phyloP scores from a whole-genome alignment of 2,329 filamentous ascomycete species.

The Diplodia corticola region DNA sequence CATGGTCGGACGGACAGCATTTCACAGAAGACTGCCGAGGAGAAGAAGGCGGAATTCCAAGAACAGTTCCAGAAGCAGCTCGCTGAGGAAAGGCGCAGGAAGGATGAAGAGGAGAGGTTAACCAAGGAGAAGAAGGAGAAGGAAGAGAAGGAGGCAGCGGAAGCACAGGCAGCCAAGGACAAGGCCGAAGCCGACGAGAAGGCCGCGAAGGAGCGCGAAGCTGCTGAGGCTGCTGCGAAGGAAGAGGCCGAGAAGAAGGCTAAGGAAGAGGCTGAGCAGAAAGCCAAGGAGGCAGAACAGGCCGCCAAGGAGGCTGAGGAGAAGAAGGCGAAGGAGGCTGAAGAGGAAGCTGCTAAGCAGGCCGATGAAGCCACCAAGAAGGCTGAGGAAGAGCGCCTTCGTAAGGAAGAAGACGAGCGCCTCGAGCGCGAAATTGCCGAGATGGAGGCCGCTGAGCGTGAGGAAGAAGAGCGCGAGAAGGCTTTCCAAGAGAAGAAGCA shows the following conservation, averaged over 20 bases:
- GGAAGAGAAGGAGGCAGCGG: conserved; percentile 50
- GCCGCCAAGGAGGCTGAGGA: conserved; percentile 30
- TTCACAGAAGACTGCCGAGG: conserved; percentile 69
- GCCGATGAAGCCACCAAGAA: conserved; percentile 25
- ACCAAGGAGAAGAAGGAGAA: conserved; percentile 47
- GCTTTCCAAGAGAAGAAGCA: conserved; percentile 72
- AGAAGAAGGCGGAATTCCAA: conserved; percentile 65
- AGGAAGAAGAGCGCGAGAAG: conserved; percentile 66
- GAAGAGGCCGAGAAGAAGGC: conserved; percentile 42
- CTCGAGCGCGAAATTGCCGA: conserved; percentile 65
- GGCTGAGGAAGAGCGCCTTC: conserved; percentile 35
- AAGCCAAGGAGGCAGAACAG: conserved; percentile 41
- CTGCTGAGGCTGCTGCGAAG: conserved; percentile 48
- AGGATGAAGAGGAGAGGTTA: conserved; percentile 44
- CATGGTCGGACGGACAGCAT: conserved; percentile 72
- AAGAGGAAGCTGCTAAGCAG: conserved; percentile 26
- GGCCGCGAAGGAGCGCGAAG: conserved; percentile 47
- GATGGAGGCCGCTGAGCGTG: conserved; percentile 48
- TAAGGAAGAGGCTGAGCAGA: conserved; percentile 26
- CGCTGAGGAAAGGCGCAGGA: conserved; percentile 42
- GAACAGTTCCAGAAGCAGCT: conserved; percentile 65
- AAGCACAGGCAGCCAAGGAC: conserved; percentile 50
- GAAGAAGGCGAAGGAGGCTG: conserved; percentile 34
- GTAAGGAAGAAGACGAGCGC: conserved; percentile 46
- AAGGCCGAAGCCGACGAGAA: conserved; percentile 47